These are phyloP conservation scores for Beta vulgaris DNA, from an alignment of 148 eudicot species.

Conservation along the genomic window DNA sequence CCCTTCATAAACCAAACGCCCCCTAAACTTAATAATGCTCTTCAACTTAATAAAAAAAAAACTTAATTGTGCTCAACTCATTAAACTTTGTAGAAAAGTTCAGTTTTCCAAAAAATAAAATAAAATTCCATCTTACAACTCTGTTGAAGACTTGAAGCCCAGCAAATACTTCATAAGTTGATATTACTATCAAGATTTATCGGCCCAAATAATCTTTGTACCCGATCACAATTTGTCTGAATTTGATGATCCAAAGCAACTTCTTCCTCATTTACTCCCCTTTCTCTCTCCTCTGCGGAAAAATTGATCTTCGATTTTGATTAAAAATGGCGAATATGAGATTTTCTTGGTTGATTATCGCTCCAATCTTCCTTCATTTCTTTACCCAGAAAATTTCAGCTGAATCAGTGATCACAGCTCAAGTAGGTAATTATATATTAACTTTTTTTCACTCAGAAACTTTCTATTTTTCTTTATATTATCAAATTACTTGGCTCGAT, in stretches of 20 bases:
- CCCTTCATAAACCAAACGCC: too few species aligned
- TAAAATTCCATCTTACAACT: too few species aligned
- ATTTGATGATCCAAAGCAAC: not conserved
- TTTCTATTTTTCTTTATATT: not conserved
- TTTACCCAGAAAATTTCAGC: conserved; percentile 35
- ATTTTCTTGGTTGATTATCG: conserved; percentile 9
- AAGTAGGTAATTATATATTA: conserved; percentile 39
- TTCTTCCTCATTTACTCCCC: too few species aligned
- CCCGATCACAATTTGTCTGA: not conserved
- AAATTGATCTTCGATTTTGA: not conserved
- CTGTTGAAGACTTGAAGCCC: too few species aligned
- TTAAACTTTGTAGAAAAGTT: too few species aligned
- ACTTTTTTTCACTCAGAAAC: not conserved
- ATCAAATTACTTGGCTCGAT: not conserved
- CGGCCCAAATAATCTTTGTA: conserved; percentile 13
- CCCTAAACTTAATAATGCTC: too few species aligned
- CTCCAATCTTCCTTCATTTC: conserved; percentile 23
- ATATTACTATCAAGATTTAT: not conserved
- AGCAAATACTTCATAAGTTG: too few species aligned
- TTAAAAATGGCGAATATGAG: conserved; percentile 27
- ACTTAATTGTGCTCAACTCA: too few species aligned
- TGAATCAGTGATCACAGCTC: conserved; percentile 58
- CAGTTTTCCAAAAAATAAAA: too few species aligned
- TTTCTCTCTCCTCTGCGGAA: not conserved
- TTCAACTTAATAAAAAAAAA: too few species aligned